Percentiles rank a stretch among this genome's conserved stretches.
Evolutionary conservation across 768 basidiomycete genomes (phyloP).

Genomic region (Psilocybe azurescens): DNA sequence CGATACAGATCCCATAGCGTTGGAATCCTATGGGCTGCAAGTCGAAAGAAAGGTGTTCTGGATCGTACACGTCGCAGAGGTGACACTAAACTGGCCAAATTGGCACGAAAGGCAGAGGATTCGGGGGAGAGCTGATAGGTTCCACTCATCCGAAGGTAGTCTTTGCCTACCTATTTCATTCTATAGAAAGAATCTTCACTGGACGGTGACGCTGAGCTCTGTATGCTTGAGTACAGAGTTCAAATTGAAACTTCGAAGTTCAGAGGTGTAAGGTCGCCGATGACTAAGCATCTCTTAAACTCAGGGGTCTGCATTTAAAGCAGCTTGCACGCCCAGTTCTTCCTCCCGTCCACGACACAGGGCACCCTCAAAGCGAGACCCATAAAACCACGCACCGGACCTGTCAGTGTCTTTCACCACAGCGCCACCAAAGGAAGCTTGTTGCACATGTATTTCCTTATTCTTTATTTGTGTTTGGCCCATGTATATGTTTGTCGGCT

Average conservation of each 20-base stretch:
- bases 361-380: slow-evolving; percentile 53
- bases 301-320: too few species aligned
- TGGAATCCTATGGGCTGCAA: slow-evolving; percentile 75
- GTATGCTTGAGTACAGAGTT: too few species aligned
- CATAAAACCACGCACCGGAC: slow-evolving; percentile 51
- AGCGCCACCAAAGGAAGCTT: slow-evolving; percentile 40
- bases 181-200: background rate
- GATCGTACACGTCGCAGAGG: slow-evolving; percentile 64
- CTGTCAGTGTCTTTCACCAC: slow-evolving; percentile 55
- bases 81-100: slow-evolving; percentile 57
- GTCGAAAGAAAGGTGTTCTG: slow-evolving; percentile 67
- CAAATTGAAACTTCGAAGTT: too few species aligned
- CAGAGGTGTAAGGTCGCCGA: too few species aligned
- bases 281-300: too few species aligned
- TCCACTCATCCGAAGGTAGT: slow-evolving; percentile 17
- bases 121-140: slow-evolving; percentile 20
- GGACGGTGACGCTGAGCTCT: too few species aligned
- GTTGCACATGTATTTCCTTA: slow-evolving; percentile 28
- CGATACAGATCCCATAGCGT: slow-evolving; percentile 82
- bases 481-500: background rate
- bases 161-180: slow-evolving; percentile 11
- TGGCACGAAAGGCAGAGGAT: slow-evolving; percentile 56
- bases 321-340: slow-evolving; percentile 52
- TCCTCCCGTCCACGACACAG: slow-evolving; percentile 47
- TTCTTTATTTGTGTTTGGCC: background rate